phyloP scores from a whole-genome alignment of 805 yeast genomes.

The Priceomyces medius region DNA sequence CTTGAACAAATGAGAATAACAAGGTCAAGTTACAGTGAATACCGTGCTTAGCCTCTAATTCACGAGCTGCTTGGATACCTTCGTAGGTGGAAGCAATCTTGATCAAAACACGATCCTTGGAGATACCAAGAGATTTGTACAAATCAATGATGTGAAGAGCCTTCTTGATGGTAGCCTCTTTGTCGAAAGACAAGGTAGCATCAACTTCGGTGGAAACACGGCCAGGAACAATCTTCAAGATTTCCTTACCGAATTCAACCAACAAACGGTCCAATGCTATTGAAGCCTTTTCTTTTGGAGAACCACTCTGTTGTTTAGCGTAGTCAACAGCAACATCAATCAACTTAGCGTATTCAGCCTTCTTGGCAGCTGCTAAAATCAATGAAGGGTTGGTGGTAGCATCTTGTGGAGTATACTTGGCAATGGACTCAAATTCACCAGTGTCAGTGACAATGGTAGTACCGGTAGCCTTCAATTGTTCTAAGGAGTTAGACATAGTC shows the following conservation, averaged over 20 bases:
- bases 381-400: conserved; percentile 98
- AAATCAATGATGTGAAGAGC: conserved; percentile 87
- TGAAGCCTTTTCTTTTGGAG: conserved; percentile 67
- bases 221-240: conserved; percentile 94
- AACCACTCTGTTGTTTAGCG: conserved; percentile 58
- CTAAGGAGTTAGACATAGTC: conserved; percentile 64
- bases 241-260: conserved; percentile 95
- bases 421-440: conserved; percentile 97
- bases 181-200: conserved; percentile 96
- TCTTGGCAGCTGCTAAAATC: conserved; percentile 92
- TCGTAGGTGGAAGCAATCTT: conserved; percentile 98
- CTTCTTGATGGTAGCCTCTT: conserved; percentile 88
- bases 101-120: conserved; percentile 87
- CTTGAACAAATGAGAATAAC: conserved; percentile 93
- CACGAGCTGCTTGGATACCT: conserved; percentile 98
- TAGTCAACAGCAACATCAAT: conserved; percentile 88
- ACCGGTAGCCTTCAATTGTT: conserved; percentile 90
- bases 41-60: conserved; percentile 84
- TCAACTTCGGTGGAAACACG: conserved; percentile 99
- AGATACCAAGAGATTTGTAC: conserved; percentile 81
- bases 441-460: conserved; percentile 98
- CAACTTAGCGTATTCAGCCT: conserved; percentile 82
- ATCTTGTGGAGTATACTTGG: conserved; percentile 97
- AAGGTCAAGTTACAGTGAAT: conserved; percentile 95
- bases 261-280: conserved; percentile 87